Percentiles rank a stretch among this genome's conserved stretches.
Evolutionary conservation across 2,329 filamentous ascomycete genomes (phyloP).

Genomic region (Rugonectria rugulosa): DNA sequence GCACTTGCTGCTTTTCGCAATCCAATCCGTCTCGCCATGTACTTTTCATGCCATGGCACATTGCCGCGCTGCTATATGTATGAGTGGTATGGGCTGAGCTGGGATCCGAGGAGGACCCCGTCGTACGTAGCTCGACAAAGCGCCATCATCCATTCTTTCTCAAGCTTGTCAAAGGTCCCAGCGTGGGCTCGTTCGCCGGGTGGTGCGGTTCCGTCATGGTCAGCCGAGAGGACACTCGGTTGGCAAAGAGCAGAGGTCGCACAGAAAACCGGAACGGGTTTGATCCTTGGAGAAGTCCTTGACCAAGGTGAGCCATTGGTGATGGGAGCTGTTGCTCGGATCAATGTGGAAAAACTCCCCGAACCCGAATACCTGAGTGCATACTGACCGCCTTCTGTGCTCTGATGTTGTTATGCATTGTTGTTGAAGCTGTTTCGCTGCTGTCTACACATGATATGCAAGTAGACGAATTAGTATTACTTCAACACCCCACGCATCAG

Average conservation of each 20-base stretch:
- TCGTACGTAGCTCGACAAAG: neutral
- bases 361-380: conserved; percentile 12
- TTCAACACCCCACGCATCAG: neutral
- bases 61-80: neutral
- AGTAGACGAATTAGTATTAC: neutral
- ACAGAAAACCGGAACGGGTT: conserved; percentile 21
- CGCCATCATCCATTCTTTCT: neutral
- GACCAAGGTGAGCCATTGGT: conserved; percentile 3
- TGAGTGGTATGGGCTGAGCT: conserved; percentile 15
- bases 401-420: neutral
- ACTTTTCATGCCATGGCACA: neutral
- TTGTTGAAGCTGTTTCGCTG: neutral
- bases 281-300: conserved; percentile 13
- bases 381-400: conserved; percentile 9
- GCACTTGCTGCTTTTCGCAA: neutral
- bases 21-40: neutral
- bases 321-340: conserved; percentile 10
- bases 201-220: conserved; percentile 33
- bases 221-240: conserved; percentile 31
- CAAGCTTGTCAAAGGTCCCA: conserved; percentile 18
- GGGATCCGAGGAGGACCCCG: neutral
- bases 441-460: neutral
- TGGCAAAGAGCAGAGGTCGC: conserved; percentile 17
- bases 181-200: conserved; percentile 20
- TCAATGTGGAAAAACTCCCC: conserved; percentile 16